Evolutionary conservation across 306 rosid species (phyloP), one percentile per base, ranked within the genome.

Genomic region (Quercus ilex): DNA sequence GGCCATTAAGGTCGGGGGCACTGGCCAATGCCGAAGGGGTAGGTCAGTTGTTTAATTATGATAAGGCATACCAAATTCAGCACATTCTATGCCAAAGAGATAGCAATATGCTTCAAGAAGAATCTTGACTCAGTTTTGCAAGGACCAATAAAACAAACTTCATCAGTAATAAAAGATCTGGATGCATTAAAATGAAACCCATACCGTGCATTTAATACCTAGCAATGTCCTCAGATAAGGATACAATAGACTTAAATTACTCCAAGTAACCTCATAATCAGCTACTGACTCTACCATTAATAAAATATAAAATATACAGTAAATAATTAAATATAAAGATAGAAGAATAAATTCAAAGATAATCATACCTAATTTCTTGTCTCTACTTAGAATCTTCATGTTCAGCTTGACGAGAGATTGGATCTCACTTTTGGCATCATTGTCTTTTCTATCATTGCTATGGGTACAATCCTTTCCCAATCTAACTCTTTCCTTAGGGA

Each of bases 401-500:
- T 90, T 91, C 69, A 82, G 86, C 87, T 93, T 93, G 69, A 93
- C 98, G 74, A 93, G 88, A 76, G 91, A 84, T 78, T 75, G 86
- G 78, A 93, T 93, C 85, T 89, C 91, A 20, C 86, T 79, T 86
- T 93, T 93, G 21, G 86, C 81, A 52, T 85, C 88, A 65, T 83
- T 85, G 33, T 41, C 59, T n/a, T 77, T 80, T 69, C 71, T 71
- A 1, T 70, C 73, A 59, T 78, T 77, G 67, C 72, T 77, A 62
- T 83, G 69, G 55, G 73, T 58, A 12, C 5, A 59, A 58, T 46
- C 80, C 74, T 71, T 80, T 60, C 69, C 79, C 23, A 75, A 55
- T 30, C 79, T 69, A 46, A 58, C 74, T 17, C 70, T 84, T 72
- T 63, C 62, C 60, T 46, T 62, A 8, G 30, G 49, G 26, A 3